These are phyloP conservation scores for Epichloe brachyelytri DNA, from an alignment of 2,329 filamentous ascomycete species.

Conservation along the genomic window DNA sequence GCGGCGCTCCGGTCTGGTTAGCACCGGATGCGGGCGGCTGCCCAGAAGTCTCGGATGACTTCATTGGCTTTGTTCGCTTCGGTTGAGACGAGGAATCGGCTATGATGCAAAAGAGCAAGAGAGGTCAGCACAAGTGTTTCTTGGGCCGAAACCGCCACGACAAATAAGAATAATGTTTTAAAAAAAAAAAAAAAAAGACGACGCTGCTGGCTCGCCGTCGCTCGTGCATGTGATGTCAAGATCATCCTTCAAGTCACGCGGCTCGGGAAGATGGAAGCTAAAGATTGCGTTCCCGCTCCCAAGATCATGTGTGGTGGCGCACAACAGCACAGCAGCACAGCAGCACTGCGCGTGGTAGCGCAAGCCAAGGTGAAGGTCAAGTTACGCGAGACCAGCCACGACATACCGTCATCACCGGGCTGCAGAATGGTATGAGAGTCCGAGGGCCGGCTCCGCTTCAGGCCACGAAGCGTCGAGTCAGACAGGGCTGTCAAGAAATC, in stretches of 20 bases:
- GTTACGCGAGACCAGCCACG: slow-evolving; percentile 19
- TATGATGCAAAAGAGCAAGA: slow-evolving; percentile 12
- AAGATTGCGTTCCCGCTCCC: neutral
- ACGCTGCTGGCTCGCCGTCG: neutral
- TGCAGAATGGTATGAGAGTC: slow-evolving; percentile 41
- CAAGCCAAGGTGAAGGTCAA: slow-evolving; percentile 4
- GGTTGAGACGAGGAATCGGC: slow-evolving; percentile 34
- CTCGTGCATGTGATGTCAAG: neutral
- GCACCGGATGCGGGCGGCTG: slow-evolving; percentile 35
- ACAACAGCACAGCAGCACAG: slow-evolving; percentile 3
- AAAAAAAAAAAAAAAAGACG: neutral
- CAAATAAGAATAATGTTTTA: neutral
- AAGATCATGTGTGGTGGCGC: slow-evolving; percentile 4
- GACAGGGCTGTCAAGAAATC: slow-evolving; percentile 29
- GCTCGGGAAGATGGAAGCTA: neutral
- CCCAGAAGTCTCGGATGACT: slow-evolving; percentile 46
- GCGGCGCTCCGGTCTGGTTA: slow-evolving; percentile 29
- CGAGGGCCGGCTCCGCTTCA: slow-evolving; percentile 71
- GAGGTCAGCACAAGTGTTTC: neutral
- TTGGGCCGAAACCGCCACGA: neutral
- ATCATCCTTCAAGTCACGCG: slow-evolving; percentile 1
- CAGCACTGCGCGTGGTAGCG: slow-evolving; percentile 5
- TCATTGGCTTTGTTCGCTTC: slow-evolving; percentile 51
- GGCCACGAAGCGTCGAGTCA: slow-evolving; percentile 48
- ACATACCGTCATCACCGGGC: slow-evolving; percentile 64